A percentile compares a stretch with the other conserved stretches of the same genome.
These are phyloP conservation scores for Poa pratensis DNA, from an alignment of 176 grass and related monocot genomes.

Conservation along the genomic window DNA sequence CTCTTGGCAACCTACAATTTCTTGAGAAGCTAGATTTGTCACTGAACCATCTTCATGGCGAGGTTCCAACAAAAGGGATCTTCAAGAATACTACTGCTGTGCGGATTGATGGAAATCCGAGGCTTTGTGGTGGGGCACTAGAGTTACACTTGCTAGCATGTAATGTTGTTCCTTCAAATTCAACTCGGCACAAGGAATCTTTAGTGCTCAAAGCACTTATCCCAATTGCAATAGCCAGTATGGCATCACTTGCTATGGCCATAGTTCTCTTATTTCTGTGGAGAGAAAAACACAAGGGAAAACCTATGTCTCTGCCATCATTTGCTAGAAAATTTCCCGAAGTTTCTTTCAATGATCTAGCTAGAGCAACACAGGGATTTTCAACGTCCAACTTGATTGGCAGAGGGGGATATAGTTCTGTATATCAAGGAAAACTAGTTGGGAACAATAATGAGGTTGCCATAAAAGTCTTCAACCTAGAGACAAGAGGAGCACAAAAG, in stretches of 20 bases:
- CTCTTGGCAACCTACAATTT: not conserved
- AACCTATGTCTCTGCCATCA: not conserved
- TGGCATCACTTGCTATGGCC: not conserved
- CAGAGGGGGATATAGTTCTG: not conserved
- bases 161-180: not conserved
- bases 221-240: not conserved
- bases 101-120: not conserved
- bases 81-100: not conserved
- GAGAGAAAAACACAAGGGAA: not conserved
- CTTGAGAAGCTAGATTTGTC: not conserved
- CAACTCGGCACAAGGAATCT: not conserved
- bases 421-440: not conserved
- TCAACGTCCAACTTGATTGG: not conserved
- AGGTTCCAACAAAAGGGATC: not conserved
- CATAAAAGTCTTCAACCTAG: conserved; percentile 15
- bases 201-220: not conserved
- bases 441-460: not conserved
- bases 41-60: not conserved
- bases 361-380: not conserved
- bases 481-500: conserved; percentile 6
- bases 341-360: not conserved
- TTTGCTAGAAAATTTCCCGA: not conserved
- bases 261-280: not conserved
- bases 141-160: conserved; percentile 5
- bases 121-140: not conserved